Evolutionary conservation across 306 rosid genomes (phyloP).

Genomic region (Trifolium repens): DNA sequence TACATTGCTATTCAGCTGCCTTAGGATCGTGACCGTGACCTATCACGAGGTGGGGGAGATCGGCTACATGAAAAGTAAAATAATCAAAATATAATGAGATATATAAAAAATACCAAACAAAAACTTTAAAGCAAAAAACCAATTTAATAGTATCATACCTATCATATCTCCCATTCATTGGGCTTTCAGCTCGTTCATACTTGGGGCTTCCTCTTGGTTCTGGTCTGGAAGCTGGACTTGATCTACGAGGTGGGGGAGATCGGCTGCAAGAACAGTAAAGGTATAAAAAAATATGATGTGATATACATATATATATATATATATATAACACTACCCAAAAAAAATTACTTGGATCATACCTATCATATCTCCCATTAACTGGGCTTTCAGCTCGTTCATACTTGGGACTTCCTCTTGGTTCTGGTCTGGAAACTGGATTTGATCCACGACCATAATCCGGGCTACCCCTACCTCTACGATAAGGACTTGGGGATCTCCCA

Average conservation of each 20-base stretch:
- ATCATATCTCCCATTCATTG: conserved; percentile 64
- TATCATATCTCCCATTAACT: conserved; percentile 63
- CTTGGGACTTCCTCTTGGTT: conserved; percentile 70
- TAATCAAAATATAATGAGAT: conserved; percentile 12
- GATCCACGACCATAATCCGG: conserved; percentile 55
- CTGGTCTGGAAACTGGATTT: conserved; percentile 64
- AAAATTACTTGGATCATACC: conserved; percentile 46
- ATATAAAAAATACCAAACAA: neutral
- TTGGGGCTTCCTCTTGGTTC: conserved; percentile 73
- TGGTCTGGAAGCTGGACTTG: conserved; percentile 64
- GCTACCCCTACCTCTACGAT: conserved; percentile 80
- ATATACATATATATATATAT: conserved; percentile 3
- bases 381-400: conserved; percentile 72
- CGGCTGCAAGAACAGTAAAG: conserved; percentile 57
- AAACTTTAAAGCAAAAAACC: neutral
- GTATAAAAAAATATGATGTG: conserved; percentile 6
- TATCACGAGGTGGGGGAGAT: conserved; percentile 62
- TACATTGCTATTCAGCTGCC: conserved; percentile 43
- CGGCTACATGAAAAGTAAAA: conserved; percentile 57
- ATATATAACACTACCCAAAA: neutral
- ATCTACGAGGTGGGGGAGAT: conserved; percentile 69
- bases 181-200: conserved; percentile 67
- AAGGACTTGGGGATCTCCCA: conserved; percentile 79
- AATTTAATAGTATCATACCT: conserved; percentile 51
- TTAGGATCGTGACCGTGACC: conserved; percentile 61